These are phyloP conservation scores for Phytophthora melonis DNA, from an alignment of 352 stramenopile species.

Conservation along the genomic window DNA sequence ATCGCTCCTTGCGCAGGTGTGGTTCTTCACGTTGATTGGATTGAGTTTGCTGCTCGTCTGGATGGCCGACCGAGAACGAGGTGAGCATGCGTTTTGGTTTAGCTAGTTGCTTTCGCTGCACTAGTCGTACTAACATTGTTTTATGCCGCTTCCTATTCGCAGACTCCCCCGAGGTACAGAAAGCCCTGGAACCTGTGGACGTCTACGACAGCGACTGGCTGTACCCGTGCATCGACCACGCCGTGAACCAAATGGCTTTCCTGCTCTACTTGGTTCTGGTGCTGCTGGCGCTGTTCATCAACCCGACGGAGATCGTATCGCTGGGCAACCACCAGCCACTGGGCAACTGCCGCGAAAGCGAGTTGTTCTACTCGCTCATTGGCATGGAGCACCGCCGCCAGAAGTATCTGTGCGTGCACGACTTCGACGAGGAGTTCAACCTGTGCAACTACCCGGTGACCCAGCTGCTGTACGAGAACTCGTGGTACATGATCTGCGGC, in stretches of 20 bases:
- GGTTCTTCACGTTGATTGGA: constrained; percentile 57
- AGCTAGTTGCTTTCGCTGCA: not conserved
- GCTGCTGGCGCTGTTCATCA: constrained; percentile 68
- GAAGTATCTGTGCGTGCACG: constrained; percentile 77
- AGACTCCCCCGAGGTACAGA: constrained; percentile 67
- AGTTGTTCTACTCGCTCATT: constrained; percentile 69
- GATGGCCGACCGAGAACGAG: constrained; percentile 77
- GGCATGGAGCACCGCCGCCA: constrained; percentile 64
- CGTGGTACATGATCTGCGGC: constrained; percentile 89
- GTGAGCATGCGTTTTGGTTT: constrained; percentile 17
- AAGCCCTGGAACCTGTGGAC: constrained; percentile 65
- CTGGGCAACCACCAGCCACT: constrained; percentile 78
- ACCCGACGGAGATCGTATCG: constrained; percentile 78
- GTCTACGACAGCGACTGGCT: constrained; percentile 87
- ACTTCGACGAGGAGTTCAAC: constrained; percentile 88
- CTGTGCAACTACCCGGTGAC: constrained; percentile 83
- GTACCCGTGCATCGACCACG: constrained; percentile 80
- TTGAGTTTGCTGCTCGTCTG: constrained; percentile 68
- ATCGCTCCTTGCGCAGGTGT: constrained; percentile 44
- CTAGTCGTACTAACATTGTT: constrained; percentile 1
- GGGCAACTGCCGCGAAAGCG: constrained; percentile 71
- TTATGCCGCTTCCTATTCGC: constrained; percentile 1
- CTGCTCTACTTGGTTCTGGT: constrained; percentile 70
- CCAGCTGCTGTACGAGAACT: constrained; percentile 77
- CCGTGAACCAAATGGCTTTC: constrained; percentile 85